phyloP scores from a whole-genome alignment of 208 protist species.

The Leishmania amazonensis region DNA sequence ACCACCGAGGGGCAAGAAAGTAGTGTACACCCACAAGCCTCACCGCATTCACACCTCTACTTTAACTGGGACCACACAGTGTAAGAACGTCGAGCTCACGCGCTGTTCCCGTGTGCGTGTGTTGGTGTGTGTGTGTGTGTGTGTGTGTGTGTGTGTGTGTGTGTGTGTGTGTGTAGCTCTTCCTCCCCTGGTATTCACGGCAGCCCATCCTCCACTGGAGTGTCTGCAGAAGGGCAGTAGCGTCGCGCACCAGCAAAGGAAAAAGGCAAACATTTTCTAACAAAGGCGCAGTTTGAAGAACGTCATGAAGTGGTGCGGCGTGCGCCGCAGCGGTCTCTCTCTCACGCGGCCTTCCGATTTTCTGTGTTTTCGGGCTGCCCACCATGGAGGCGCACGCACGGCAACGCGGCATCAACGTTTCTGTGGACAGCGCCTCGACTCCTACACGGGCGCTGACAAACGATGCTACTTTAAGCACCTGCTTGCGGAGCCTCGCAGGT shows the following conservation, averaged over 20 bases:
- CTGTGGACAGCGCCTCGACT: background rate
- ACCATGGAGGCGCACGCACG: background rate
- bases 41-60: background rate
- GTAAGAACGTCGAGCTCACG: background rate
- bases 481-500: background rate
- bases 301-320: constrained; percentile 2
- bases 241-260: background rate
- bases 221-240: background rate
- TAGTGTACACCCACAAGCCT: background rate
- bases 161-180: background rate
- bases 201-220: background rate
- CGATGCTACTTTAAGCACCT: background rate
- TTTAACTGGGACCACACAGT: background rate
- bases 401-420: background rate
- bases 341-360: background rate
- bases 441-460: background rate
- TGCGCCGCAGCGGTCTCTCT: background rate
- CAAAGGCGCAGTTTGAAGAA: background rate
- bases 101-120: too few species aligned
- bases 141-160: background rate
- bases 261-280: background rate
- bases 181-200: background rate
- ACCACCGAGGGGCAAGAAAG: background rate
- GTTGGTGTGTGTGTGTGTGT: background rate
- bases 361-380: background rate